These are phyloP conservation scores for Herpetomonas tarakana DNA, from an alignment of 208 protist species.

Conservation along the genomic window DNA sequence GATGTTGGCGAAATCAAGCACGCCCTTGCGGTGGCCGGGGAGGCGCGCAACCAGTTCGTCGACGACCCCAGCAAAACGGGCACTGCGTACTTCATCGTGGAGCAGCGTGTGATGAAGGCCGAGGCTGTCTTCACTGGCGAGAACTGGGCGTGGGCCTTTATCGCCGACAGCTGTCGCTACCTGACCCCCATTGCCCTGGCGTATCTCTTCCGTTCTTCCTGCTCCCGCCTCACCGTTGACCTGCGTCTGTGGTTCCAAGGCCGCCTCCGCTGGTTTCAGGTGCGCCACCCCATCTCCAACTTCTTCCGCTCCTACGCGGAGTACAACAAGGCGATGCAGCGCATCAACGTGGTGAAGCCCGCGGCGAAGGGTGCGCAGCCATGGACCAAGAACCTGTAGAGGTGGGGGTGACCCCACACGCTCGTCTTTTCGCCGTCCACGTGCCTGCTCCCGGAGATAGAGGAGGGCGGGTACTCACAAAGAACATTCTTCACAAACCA, in stretches of 20 bases:
- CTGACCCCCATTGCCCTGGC: constrained; percentile 57
- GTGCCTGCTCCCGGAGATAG: too few relatives aligned
- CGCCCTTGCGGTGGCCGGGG: constrained; percentile 56
- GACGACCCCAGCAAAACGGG: constrained; percentile 61
- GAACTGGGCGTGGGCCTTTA: constrained; percentile 89
- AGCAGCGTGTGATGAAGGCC: constrained; percentile 84
- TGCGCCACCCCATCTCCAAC: constrained; percentile 81
- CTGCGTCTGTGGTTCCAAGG: constrained; percentile 58
- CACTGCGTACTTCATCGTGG: constrained; percentile 80
- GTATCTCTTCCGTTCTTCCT: constrained; percentile 77
- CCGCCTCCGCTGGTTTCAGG: constrained; percentile 64
- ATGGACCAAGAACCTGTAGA: constrained; percentile 79
- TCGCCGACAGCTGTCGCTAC: constrained; percentile 84
- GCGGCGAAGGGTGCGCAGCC: constrained; percentile 60
- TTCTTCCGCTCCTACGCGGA: constrained; percentile 88
- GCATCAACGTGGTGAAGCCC: constrained; percentile 80
- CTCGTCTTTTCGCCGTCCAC: too few relatives aligned
- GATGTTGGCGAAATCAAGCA: constrained; percentile 71
- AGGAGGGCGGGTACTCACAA: too few relatives aligned
- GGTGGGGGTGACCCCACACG: too few relatives aligned
- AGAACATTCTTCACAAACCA: too few relatives aligned
- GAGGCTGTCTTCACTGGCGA: constrained; percentile 84
- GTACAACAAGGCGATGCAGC: constrained; percentile 70
- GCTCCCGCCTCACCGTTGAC: constrained; percentile 63
- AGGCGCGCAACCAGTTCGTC: constrained; percentile 75